phyloP scores from a whole-genome alignment of 2,329 filamentous ascomycete species.

The Claviceps arundinis region DNA sequence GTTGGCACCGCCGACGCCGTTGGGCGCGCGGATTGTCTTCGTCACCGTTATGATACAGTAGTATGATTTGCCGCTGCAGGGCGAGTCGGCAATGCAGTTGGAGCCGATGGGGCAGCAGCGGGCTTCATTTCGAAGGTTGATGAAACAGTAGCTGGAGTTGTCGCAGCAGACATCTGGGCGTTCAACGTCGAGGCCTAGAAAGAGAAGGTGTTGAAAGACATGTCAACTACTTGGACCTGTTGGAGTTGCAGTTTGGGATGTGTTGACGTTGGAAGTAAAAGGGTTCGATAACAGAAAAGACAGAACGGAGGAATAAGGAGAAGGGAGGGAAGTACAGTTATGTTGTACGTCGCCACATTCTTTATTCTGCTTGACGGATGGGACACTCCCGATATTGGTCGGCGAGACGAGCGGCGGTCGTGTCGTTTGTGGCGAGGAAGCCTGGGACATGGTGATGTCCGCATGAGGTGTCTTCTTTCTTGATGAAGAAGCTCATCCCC shows the following conservation, averaged over 20 bases:
- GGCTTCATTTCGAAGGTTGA: slow-evolving; percentile 19
- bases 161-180: slow-evolving; percentile 26
- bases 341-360: slow-evolving; percentile 17
- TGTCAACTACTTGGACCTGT: not conserved
- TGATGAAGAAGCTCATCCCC: not conserved
- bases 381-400: slow-evolving; percentile 5
- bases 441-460: not conserved
- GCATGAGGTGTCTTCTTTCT: not conserved
- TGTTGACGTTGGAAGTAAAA: too few relatives aligned
- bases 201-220: not conserved
- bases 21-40: slow-evolving; percentile 13
- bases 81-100: slow-evolving; percentile 24
- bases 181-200: slow-evolving; percentile 29
- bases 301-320: not conserved
- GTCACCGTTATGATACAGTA: slow-evolving; percentile 20
- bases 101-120: slow-evolving; percentile 31
- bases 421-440: not conserved
- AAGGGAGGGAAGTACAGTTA: slow-evolving; percentile 13
- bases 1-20: slow-evolving; percentile 11
- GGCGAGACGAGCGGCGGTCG: not conserved
- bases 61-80: slow-evolving; percentile 21
- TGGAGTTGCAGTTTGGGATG: not conserved
- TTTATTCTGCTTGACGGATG: slow-evolving; percentile 13
- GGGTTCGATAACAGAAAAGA: not conserved
- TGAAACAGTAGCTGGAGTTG: slow-evolving; percentile 32